Evolutionary conservation across 495 filamentous ascomycete genomes (phyloP).

Genomic region (Xylaria telfairii): DNA sequence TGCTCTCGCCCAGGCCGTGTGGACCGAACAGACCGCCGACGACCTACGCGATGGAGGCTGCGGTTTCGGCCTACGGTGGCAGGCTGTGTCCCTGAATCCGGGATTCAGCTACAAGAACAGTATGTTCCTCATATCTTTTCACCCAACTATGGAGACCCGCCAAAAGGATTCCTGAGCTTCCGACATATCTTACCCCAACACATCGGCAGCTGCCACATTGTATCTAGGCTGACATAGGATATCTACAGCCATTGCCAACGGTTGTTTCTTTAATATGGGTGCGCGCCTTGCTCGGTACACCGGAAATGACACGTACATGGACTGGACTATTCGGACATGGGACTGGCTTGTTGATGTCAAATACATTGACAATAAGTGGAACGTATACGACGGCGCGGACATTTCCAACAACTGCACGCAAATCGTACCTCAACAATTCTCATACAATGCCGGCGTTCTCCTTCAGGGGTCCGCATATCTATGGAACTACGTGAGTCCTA

Average conservation of each 20-base stretch:
- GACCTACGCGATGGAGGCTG: constrained; percentile 69
- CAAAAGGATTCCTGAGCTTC: neutral
- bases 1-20: constrained; percentile 77
- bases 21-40: constrained; percentile 67
- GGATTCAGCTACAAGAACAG: constrained; percentile 93
- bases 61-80: constrained; percentile 81
- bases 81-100: constrained; percentile 76
- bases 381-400: constrained; percentile 78
- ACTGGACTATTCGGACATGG: constrained; percentile 75
- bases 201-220: neutral
- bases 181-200: neutral
- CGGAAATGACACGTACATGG: constrained; percentile 75
- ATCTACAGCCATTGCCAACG: constrained; percentile 69
- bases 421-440: constrained; percentile 70
- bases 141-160: neutral
- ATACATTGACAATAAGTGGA: constrained; percentile 67
- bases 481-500: constrained; percentile 68
- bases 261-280: constrained; percentile 84
- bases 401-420: constrained; percentile 67
- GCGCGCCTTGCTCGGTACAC: constrained; percentile 81
- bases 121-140: constrained; percentile 30
- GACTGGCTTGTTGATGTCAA: constrained; percentile 71
- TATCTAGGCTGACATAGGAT: neutral
- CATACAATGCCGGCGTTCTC: constrained; percentile 77
- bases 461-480: constrained; percentile 78